These are phyloP conservation scores for Bipolaris sorokiniana DNA, from an alignment of 2,329 filamentous ascomycete species.

Conservation along the genomic window DNA sequence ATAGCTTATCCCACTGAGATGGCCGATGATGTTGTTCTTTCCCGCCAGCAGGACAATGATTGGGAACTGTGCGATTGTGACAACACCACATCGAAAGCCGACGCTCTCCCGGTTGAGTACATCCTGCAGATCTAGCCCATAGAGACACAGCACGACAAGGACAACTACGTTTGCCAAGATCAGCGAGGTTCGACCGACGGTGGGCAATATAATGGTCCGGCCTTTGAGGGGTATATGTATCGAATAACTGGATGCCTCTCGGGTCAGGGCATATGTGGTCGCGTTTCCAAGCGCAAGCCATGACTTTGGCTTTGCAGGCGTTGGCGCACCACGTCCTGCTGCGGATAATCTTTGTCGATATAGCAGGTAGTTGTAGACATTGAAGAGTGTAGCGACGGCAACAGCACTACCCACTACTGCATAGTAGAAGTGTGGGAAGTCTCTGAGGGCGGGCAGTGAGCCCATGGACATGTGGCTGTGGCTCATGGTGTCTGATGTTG, in stretches of 20 bases:
- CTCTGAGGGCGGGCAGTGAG: constrained; percentile 54
- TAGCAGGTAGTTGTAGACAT: constrained; percentile 56
- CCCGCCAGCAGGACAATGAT: constrained; percentile 63
- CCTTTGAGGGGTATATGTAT: constrained; percentile 44
- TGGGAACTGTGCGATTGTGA: constrained; percentile 61
- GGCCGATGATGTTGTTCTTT: constrained; percentile 65
- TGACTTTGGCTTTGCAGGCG: constrained; percentile 61
- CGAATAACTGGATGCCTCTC: constrained; percentile 60
- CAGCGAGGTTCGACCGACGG: constrained; percentile 48
- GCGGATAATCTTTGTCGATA: constrained; percentile 60
- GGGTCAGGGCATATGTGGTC: constrained; percentile 60
- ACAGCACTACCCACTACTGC: constrained; percentile 56
- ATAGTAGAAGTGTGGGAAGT: constrained; percentile 62
- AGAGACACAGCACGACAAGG: constrained; percentile 63
- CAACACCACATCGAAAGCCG: constrained; percentile 62
- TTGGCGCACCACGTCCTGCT: constrained; percentile 45
- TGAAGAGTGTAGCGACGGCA: constrained; percentile 52
- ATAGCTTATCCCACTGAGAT: constrained; percentile 67
- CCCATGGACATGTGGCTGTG: constrained; percentile 42
- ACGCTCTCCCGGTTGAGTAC: constrained; percentile 61
- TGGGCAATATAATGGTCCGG: constrained; percentile 49
- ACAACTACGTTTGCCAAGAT: constrained; percentile 57
- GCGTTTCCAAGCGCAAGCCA: constrained; percentile 57
- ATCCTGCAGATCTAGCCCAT: constrained; percentile 59
- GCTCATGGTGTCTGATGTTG: constrained; percentile 29